Conservation (phyloP, 306 rosid genomes). For the Rosa chinensis region DNA sequence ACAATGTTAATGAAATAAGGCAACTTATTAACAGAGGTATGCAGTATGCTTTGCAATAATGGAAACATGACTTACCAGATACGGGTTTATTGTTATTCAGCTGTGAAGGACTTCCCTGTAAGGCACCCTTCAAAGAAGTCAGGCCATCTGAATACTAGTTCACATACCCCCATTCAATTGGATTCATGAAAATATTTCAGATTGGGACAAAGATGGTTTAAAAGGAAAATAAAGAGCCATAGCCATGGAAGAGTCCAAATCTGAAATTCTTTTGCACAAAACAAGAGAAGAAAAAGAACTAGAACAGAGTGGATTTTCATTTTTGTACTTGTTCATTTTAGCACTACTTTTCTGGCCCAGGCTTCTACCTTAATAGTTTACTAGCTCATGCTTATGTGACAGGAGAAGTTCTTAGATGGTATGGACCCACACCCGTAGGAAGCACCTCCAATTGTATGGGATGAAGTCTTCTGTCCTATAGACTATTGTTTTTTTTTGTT, state of each 20-base stretch:
- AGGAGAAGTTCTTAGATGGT: neutral
- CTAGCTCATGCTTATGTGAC: neutral
- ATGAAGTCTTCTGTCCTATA: neutral
- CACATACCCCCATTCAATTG: slow-evolving; percentile 5
- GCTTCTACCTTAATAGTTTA: neutral
- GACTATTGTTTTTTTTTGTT: neutral
- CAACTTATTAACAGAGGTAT: neutral
- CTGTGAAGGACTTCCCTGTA: slow-evolving; percentile 35
- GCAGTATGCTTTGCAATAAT: neutral
- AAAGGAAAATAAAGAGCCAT: neutral
- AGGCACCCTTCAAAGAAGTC: neutral
- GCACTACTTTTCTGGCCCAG: neutral
- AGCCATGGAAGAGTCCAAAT: neutral
- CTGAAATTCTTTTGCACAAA: neutral
- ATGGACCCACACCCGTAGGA: neutral
- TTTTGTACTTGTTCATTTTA: neutral
- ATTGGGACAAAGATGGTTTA: neutral
- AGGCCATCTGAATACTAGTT: neutral
- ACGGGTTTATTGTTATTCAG: slow-evolving; percentile 28
- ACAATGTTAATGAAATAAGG: neutral
- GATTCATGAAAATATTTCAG: neutral
- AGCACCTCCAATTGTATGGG: neutral
- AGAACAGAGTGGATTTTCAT: neutral
- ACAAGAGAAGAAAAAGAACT: neutral
- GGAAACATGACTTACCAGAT: slow-evolving; percentile 30